Conservation (phyloP, 2,329 filamentous ascomycete species). For the Exophiala oligosperma region DNA sequence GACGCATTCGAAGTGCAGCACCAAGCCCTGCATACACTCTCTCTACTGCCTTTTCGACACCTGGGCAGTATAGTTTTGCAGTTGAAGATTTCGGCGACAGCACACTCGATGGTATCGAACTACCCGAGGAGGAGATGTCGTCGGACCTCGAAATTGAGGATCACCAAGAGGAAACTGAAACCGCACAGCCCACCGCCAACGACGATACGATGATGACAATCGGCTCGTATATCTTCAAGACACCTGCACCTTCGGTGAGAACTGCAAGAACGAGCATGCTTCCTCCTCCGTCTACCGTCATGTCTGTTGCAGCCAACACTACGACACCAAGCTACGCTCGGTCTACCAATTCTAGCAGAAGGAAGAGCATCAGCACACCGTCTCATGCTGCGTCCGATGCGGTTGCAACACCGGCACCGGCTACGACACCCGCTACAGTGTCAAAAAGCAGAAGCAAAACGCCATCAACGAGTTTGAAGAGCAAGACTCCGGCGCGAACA, state of each 20-base stretch:
- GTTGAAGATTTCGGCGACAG: slow-evolving; percentile 28
- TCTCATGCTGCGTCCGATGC: neutral
- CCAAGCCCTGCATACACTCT: slow-evolving; percentile 26
- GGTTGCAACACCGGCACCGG: slow-evolving; percentile 5
- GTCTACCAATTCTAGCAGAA: slow-evolving; percentile 21
- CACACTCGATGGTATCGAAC: slow-evolving; percentile 26
- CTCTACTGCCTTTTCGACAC: slow-evolving; percentile 17
- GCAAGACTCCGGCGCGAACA: slow-evolving; percentile 21
- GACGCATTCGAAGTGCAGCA: slow-evolving; percentile 23
- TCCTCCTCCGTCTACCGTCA: slow-evolving; percentile 3
- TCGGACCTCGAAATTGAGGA: slow-evolving; percentile 16
- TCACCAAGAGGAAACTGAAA: slow-evolving; percentile 3
- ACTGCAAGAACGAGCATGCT: slow-evolving; percentile 1
- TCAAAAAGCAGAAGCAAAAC: slow-evolving; percentile 13
- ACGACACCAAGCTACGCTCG: slow-evolving; percentile 18
- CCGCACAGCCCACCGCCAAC: neutral
- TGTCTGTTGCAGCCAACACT: slow-evolving; percentile 1
- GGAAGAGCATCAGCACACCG: neutral
- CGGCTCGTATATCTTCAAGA: slow-evolving; percentile 23
- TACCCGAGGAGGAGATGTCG: slow-evolving; percentile 23
- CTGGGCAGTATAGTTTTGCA: slow-evolving; percentile 26
- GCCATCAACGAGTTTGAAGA: slow-evolving; percentile 13
- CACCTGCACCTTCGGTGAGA: slow-evolving; percentile 9
- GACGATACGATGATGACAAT: slow-evolving; percentile 23
- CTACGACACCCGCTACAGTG: slow-evolving; percentile 1